These are phyloP conservation scores for Royoungia palumana DNA, from an alignment of 768 basidiomycete genomes.

Conservation along the genomic window DNA sequence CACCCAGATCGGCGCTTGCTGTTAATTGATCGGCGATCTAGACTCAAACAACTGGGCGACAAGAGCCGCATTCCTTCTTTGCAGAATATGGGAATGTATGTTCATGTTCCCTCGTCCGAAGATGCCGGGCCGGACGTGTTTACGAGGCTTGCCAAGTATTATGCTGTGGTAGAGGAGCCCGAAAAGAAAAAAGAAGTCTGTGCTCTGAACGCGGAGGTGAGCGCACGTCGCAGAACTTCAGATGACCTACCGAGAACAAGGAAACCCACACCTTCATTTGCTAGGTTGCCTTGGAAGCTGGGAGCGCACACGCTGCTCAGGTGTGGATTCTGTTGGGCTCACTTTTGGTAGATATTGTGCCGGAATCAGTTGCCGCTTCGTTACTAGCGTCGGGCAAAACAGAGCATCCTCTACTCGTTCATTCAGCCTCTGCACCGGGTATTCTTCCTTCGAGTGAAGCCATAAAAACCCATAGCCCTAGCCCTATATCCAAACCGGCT, in stretches of 20 bases:
- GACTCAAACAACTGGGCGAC: slow-evolving; percentile 61
- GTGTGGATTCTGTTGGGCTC: slow-evolving; percentile 65
- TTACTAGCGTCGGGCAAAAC: slow-evolving; percentile 18
- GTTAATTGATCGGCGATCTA: slow-evolving; percentile 30
- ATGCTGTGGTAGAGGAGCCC: slow-evolving; percentile 44
- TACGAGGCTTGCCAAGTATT: slow-evolving; percentile 58
- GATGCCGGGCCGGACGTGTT: slow-evolving; percentile 41
- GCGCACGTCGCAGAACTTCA: neutral
- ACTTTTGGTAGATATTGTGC: slow-evolving; percentile 49
- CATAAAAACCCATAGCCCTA: slow-evolving; percentile 2
- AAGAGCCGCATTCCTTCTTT: slow-evolving; percentile 43
- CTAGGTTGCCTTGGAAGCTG: slow-evolving; percentile 59
- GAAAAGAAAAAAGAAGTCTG: slow-evolving; percentile 46
- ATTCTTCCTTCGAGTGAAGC: slow-evolving; percentile 30
- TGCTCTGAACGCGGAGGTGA: slow-evolving; percentile 55
- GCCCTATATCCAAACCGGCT: slow-evolving; percentile 17
- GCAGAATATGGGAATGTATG: slow-evolving; percentile 58
- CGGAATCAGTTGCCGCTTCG: slow-evolving; percentile 30
- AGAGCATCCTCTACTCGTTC: slow-evolving; percentile 29
- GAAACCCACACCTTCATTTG: neutral
- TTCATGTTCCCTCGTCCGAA: slow-evolving; percentile 11
- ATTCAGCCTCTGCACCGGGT: slow-evolving; percentile 43
- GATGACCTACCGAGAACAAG: neutral
- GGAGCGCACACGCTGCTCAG: slow-evolving; percentile 55
- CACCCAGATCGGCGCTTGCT: slow-evolving; percentile 31